Conservation (phyloP, 306 rosid genomes). For the Purshia tridentata region DNA sequence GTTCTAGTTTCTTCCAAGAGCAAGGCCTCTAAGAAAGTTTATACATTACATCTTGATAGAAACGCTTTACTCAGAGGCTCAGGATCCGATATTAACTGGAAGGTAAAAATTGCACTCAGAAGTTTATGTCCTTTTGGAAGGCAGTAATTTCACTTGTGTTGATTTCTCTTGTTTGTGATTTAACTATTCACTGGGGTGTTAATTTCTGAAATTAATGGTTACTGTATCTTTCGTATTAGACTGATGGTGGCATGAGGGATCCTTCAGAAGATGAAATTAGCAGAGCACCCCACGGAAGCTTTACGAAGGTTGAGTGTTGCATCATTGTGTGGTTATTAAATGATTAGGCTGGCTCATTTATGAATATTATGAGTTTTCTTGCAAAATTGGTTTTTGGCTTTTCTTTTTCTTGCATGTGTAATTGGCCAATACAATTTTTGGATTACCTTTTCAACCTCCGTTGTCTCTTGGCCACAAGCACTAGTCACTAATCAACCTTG, state of each 20-base stretch:
- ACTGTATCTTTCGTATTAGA: conserved; percentile 33
- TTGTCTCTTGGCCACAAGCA: not conserved
- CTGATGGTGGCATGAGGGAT: conserved; percentile 51
- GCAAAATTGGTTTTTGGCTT: not conserved
- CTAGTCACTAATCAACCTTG: not conserved
- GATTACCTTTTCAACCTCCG: not conserved
- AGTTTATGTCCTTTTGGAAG: conserved; percentile 8
- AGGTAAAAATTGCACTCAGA: conserved; percentile 34
- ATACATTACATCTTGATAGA: conserved; percentile 42
- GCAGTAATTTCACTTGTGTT: not conserved
- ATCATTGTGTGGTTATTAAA: not conserved
- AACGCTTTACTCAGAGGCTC: conserved; percentile 50
- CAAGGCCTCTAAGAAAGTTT: conserved; percentile 41
- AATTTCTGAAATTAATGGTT: not conserved
- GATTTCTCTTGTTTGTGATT: conserved; percentile 7
- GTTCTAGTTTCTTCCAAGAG: conserved; percentile 58
- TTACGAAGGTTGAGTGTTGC: conserved; percentile 49
- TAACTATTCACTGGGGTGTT: not conserved
- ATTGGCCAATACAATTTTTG: not conserved
- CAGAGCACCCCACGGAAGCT: conserved; percentile 41
- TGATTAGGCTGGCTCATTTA: not conserved
- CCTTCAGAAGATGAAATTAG: conserved; percentile 34
- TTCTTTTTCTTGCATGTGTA: not conserved
- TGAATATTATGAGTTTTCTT: not conserved
- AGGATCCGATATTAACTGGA: conserved; percentile 42